Base-by-base conservation (phyloP, 108 stramenopile species). In the Nitzschia sp. region DNA sequence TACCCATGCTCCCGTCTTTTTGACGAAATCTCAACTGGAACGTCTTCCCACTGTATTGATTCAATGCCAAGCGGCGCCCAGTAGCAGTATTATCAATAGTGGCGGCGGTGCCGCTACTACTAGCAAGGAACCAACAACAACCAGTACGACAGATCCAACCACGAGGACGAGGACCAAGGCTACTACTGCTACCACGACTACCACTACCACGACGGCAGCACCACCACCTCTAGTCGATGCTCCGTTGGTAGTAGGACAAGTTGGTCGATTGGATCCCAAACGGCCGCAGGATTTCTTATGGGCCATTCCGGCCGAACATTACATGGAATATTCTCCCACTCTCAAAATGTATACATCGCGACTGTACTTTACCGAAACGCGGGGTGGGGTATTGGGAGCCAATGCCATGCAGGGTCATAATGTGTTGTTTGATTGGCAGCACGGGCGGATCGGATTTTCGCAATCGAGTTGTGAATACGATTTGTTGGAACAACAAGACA, bases 351-450 rank as follows among this genome's bases (percentile, higher is more conserved):
- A 89, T 58, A 67, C 75, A 25, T 61, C 59, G 65, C 48, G 83
- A 28, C 46, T 95, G 47, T 83, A 79, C 68, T 65, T 82, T 77
- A 61, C 76, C 69, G 68, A 87, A 88, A 73, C 77, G 19, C 47
- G 68, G 36, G 98, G 98, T 4, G 91, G 84, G 23, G 97, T 98
- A 1, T 68, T 98, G 1, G 98, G 98, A 23, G 94, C 95, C 28
- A 98, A 98, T 68, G 82, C 95, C 47, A 97, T 98, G 95, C 88
- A 86, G 66, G 95, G 94, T 16, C 91, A 98, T 75, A 94, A 98
- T 73, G 81, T 97, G 1, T 59, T 96, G n/a, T 97, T 98, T 69
- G 97, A 98, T 75, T 82, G 87, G 77, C 90, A 96, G 27, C 75
- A 90, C 31, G 78, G 76, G 0, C 75, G 91, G 21, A 77, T 98